Base-by-base conservation (phyloP, 306 rosid species). In the Carpinus viminea region DNA sequence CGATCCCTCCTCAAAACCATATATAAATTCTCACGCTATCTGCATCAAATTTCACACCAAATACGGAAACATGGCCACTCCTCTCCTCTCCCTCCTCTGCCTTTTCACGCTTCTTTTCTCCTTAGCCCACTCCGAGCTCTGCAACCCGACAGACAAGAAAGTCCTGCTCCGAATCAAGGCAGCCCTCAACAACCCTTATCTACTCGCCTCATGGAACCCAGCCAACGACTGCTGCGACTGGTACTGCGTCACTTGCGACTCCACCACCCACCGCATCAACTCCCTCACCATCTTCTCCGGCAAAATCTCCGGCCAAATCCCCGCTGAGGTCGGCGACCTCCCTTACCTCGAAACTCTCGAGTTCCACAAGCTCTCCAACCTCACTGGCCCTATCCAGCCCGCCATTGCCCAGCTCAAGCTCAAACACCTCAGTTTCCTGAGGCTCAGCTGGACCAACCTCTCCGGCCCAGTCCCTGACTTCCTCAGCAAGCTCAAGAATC, bases 131-230 rank as follows among this genome's bases (percentile, higher is more conserved):
- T 87, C 93, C 0, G 88, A 82, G 28, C 86, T 65, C 51, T 94
- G 98, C 86, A 80, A 92, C 78, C 91, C 91, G 0, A 11, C 79
- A 0, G 98, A 94, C 90, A 89, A 92, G 34, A 86, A 88, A 1
- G 96, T 72, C n/a, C 89, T 93, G 2, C 92, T 93, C 59, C 79
- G 82, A 70, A n/a, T n/a, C n/a, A n/a, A 90, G 74, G 65, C 85
- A n/a, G 90, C 89, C 70, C 84, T 94, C 74, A 85, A 89, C 82
- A 73, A 94, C 66, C 96, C 96, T 4, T 89, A 92, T 79, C 21
- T 81, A 6, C 80, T 92, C 6, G 48, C 89, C 80, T 89, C 97
- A 0, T 92, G 94, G 97, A 43, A 90, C 0, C 80, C 96, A 11
- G 21, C 84, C 65, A 72, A 57, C 0, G 98, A 90, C 54, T 90